These are phyloP conservation scores for Flaveria robusta DNA, from an alignment of 129 eudicot genomes.

Conservation along the genomic window DNA sequence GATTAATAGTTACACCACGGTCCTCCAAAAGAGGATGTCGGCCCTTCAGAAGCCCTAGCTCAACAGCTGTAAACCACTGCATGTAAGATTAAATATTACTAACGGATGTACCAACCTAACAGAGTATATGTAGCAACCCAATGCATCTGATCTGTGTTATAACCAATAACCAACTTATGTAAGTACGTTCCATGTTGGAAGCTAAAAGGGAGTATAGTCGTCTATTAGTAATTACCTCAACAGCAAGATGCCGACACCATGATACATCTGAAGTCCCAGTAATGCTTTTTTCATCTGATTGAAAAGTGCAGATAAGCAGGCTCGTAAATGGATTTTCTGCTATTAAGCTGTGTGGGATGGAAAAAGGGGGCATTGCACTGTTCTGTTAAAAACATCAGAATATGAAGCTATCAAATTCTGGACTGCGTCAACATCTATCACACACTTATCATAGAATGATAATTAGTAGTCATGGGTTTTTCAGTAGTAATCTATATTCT, in stretches of 20 bases:
- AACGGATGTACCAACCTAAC: conserved; percentile 2
- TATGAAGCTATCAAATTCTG: conserved; percentile 21
- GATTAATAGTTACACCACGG: conserved; percentile 65
- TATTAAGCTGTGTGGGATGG: conserved; percentile 65
- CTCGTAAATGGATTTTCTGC: conserved; percentile 89
- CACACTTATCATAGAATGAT: conserved; percentile 9
- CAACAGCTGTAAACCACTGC: conserved; percentile 94
- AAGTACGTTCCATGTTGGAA: not conserved
- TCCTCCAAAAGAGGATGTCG: conserved; percentile 90
- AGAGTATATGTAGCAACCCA: conserved; percentile 10
- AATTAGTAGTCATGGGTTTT: conserved; percentile 10
- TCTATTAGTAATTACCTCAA: conserved; percentile 63
- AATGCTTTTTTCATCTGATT: conserved; percentile 37
- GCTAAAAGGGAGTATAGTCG: not conserved
- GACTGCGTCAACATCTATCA: conserved; percentile 1
- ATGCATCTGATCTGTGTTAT: conserved; percentile 5
- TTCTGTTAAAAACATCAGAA: conserved; percentile 48
- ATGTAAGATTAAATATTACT: conserved; percentile 16
- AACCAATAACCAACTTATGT: conserved; percentile 8
- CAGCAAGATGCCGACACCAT: conserved; percentile 69
- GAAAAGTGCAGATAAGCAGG: conserved; percentile 65
- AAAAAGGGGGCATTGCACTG: conserved; percentile 58
- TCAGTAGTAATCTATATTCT: conserved; percentile 6
- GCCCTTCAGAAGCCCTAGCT: conserved; percentile 88
- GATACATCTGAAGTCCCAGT: conserved; percentile 40